Conservation (phyloP, 306 rosid species). For the Abrus precatorius region DNA sequence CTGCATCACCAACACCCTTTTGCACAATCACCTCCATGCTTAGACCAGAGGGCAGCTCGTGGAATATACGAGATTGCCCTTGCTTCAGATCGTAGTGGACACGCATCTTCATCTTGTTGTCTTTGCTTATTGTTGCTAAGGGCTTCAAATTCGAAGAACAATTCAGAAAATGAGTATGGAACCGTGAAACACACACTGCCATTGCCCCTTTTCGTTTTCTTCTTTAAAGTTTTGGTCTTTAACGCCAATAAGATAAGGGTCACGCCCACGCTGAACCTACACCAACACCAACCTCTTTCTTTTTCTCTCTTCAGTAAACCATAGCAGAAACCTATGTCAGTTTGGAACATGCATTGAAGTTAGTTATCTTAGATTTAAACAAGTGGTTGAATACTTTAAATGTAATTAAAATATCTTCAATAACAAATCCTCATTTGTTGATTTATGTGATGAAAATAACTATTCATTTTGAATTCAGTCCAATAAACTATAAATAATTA, state of each 20-base stretch:
- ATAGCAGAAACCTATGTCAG: too few relatives aligned
- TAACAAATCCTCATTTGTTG: too few relatives aligned
- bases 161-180: slow-evolving; percentile 34
- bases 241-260: slow-evolving; percentile 31
- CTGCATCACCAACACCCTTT: slow-evolving; percentile 54
- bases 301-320: not conserved
- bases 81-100: slow-evolving; percentile 66
- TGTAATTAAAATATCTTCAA: not conserved
- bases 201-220: slow-evolving; percentile 34
- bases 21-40: slow-evolving; percentile 79
- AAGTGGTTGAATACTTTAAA: not conserved
- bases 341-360: too few relatives aligned
- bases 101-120: slow-evolving; percentile 53
- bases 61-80: slow-evolving; percentile 82
- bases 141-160: slow-evolving; percentile 50
- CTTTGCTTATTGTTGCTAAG: slow-evolving; percentile 47
- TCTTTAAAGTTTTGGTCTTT: slow-evolving; percentile 39
- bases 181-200: slow-evolving; percentile 49
- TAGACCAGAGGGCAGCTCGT: slow-evolving; percentile 79
- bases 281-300: not conserved
- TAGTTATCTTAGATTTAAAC: too few relatives aligned
- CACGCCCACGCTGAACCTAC: not conserved
- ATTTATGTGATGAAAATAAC: too few relatives aligned
- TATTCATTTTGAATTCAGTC: too few relatives aligned
- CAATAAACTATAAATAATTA: too few relatives aligned